phyloP scores from a whole-genome alignment of 163 green algal species.

The Volvox carteri region DNA sequence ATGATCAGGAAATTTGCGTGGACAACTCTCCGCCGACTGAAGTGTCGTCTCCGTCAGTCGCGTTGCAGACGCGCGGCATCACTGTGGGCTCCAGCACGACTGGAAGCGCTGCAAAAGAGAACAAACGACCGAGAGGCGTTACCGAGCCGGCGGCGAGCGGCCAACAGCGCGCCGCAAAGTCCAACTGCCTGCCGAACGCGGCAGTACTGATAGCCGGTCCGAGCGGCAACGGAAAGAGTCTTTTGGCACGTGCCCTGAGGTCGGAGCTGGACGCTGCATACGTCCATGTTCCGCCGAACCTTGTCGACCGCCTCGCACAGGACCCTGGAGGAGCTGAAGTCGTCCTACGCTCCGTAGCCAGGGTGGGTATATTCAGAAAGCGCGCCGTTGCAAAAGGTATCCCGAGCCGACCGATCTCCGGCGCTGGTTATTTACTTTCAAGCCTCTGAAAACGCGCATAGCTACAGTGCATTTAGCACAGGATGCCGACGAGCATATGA shows the following conservation, averaged over 20 bases:
- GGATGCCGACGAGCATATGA: no score
- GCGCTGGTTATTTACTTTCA: no score
- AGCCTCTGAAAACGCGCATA: no score
- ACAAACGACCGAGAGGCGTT: not conserved
- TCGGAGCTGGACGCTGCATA: slow-evolving; percentile 88
- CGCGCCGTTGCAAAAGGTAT: no score
- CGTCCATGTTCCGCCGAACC: slow-evolving; percentile 73
- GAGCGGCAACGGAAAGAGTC: slow-evolving; percentile 86
- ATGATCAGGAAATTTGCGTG: slow-evolving; percentile 1
- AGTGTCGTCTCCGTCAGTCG: not conserved
- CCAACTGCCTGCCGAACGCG: not conserved
- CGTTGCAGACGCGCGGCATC: not conserved
- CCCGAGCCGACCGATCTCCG: no score
- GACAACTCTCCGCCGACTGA: not conserved
- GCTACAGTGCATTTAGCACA: no score
- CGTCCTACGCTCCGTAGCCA: not conserved
- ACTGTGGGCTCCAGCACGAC: not conserved
- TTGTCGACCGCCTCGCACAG: not conserved
- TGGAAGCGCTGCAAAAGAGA: not conserved
- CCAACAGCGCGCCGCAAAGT: not conserved
- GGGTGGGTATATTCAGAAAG: slow-evolving; percentile 20
- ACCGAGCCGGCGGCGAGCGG: not conserved
- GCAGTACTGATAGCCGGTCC: slow-evolving; percentile 70
- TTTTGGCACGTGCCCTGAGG: slow-evolving; percentile 87
- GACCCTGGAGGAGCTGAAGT: not conserved